Evolutionary conservation across 305 asterid genomes (phyloP), one percentile per base, ranked within the genome.

Genomic region (Fraxinus latifolia): DNA sequence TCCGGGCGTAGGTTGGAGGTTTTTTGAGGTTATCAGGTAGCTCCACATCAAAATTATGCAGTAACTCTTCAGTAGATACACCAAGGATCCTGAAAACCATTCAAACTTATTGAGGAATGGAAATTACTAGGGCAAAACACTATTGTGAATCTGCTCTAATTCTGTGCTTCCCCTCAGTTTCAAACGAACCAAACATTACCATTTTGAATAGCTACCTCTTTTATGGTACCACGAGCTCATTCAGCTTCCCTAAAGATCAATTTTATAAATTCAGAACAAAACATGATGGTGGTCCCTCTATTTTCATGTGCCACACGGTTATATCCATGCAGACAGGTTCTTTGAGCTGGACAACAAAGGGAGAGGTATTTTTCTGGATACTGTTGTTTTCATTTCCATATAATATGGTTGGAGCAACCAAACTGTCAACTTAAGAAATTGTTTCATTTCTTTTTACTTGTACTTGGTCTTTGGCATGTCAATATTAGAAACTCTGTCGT

Each of bases 1-100:
- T 95, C 87, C 97, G 90, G 34, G 96, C 98, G 81, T 89, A 85
- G 55, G 68, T 79, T 77, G 91, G 79, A 80, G 93, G 91, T 85
- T 86, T 90, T 84, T 87, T 92, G 67, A 83, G 82, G 82, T 85
- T 88, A 82, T 87, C 89, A 80, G 92, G 94, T 29, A 89, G 79
- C 86, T 95, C 93, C 68, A 50, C 82, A 80, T 92, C 93, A 87
- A 93, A 95, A 47, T 77, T 89, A 53, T 83, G 87, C 68, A 89
- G 94, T 82, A 93, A 88, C 73, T 87, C 94, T 76, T 88, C 85
- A 53, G 87, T 77, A 77, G 97, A 84, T 77, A 85, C 60, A 85
- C 84, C 91, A 78, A 92, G 86, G 79, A 91, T 92, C 95, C 98
- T 95, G 84, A 82, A 88, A 74, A 83, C 33, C 79, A 72, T 68